Conservation (phyloP, 495 filamentous ascomycete genomes). For the Neurospora cerealis region DNA sequence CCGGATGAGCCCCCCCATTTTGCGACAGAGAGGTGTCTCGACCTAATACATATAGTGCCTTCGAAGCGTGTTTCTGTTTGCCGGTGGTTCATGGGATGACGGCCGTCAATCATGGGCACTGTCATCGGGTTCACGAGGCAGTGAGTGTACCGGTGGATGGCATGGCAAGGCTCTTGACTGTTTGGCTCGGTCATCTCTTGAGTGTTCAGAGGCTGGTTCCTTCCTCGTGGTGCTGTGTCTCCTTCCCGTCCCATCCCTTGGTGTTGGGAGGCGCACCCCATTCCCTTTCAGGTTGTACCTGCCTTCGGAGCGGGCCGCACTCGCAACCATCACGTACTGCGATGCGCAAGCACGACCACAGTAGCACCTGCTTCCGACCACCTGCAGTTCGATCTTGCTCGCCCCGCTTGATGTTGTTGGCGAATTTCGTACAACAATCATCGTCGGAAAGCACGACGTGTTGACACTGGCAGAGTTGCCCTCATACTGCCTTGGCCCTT, state of each 20-base stretch:
- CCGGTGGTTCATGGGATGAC: not conserved
- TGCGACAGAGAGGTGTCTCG: not conserved
- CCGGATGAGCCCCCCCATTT: not conserved
- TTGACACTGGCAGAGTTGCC: too few relatives aligned
- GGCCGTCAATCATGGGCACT: not conserved
- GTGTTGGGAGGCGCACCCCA: not conserved
- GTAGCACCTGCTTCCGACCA: not conserved
- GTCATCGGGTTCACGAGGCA: not conserved
- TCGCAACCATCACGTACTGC: not conserved
- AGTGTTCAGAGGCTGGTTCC: not conserved
- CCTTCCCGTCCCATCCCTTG: not conserved
- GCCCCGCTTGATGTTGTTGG: not conserved
- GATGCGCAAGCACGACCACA: not conserved
- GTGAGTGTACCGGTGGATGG: rapidly evolving
- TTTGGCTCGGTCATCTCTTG: not conserved
- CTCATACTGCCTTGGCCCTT: too few relatives aligned
- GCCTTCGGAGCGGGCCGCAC: not conserved
- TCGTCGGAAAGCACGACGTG: too few relatives aligned
- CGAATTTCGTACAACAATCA: not conserved
- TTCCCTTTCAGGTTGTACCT: not conserved
- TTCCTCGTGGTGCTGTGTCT: not conserved
- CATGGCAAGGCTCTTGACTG: not conserved
- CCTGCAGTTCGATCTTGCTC: not conserved
- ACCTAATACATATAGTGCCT: not conserved
- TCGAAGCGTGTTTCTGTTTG: not conserved